phyloP scores from a whole-genome alignment of 139 green algal genomes.

The Zygnema cylindricum region DNA sequence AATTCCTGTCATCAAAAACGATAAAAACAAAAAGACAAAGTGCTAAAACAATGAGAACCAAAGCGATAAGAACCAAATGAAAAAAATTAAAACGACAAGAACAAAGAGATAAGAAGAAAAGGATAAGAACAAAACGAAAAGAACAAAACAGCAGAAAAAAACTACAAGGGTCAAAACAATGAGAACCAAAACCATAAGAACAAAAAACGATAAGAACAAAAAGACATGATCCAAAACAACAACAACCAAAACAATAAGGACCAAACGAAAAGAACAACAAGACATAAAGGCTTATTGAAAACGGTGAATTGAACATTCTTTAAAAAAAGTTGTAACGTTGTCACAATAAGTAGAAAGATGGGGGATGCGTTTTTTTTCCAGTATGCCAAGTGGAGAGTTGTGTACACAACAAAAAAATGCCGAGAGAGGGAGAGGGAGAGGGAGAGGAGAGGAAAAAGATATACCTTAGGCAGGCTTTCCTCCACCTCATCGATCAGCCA shows the following conservation, averaged over 20 bases:
- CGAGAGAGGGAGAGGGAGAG: too few relatives aligned
- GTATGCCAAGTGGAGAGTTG: too few relatives aligned
- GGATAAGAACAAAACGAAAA: background rate
- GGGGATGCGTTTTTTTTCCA: too few relatives aligned
- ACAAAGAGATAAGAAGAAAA: background rate
- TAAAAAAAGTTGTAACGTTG: background rate
- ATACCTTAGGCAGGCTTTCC: slow-evolving; percentile 76
- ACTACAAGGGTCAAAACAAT: background rate
- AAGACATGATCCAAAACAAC: background rate
- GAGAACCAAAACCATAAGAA: background rate
- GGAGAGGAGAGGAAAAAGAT: too few relatives aligned
- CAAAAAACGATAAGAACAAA: background rate
- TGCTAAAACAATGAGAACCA: too few relatives aligned
- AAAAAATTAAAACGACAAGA: background rate
- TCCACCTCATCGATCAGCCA: slow-evolving; percentile 91
- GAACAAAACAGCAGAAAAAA: background rate
- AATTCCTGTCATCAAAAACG: slow-evolving; percentile 75
- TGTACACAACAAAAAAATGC: too few relatives aligned
- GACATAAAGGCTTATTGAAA: too few relatives aligned
- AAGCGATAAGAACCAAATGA: background rate
- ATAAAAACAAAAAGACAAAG: too few relatives aligned
- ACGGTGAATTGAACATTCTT: background rate
- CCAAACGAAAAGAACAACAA: too few relatives aligned
- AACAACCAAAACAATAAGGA: too few relatives aligned
- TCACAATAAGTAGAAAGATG: background rate